Conservation (phyloP, 2,329 filamentous ascomycete genomes). For the Talaromyces amestolkiae region DNA sequence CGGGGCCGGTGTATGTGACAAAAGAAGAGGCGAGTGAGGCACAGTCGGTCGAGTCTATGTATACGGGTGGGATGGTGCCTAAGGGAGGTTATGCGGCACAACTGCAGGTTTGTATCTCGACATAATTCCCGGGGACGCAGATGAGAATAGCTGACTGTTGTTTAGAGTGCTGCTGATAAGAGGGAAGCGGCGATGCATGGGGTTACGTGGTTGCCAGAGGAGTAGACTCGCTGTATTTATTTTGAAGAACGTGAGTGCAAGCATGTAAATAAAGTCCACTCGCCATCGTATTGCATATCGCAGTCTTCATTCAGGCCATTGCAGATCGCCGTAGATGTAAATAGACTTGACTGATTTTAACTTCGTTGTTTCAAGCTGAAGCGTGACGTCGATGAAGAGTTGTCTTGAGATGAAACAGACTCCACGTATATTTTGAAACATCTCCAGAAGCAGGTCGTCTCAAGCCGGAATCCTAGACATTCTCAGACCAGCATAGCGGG, state of each 20-base stretch:
- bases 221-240: not conserved
- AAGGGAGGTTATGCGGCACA: constrained; percentile 33
- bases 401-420: not conserved
- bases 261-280: not conserved
- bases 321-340: not conserved
- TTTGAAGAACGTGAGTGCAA: not conserved
- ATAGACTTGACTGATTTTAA: not conserved
- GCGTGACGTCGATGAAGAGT: not conserved
- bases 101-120: constrained; percentile 32
- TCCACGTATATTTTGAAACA: not conserved
- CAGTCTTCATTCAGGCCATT: not conserved
- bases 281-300: not conserved
- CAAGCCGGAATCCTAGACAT: not conserved
- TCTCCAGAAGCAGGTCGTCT: not conserved
- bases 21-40: constrained; percentile 35
- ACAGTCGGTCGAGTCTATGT: constrained; percentile 28
- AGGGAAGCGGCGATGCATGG: constrained; percentile 27
- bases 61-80: constrained; percentile 33
- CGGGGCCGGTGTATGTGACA: constrained; percentile 30
- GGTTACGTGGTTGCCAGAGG: constrained; percentile 16
- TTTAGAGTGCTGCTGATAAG: constrained; percentile 37
- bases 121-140: not conserved
- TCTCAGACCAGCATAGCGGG: not conserved
- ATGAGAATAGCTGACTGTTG: not conserved
- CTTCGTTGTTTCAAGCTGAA: not conserved